Evolutionary conservation across 1,284 basidiomycete species (phyloP), one percentile per base, ranked within the genome.

Genomic region (Sanghuangporus baumii): DNA sequence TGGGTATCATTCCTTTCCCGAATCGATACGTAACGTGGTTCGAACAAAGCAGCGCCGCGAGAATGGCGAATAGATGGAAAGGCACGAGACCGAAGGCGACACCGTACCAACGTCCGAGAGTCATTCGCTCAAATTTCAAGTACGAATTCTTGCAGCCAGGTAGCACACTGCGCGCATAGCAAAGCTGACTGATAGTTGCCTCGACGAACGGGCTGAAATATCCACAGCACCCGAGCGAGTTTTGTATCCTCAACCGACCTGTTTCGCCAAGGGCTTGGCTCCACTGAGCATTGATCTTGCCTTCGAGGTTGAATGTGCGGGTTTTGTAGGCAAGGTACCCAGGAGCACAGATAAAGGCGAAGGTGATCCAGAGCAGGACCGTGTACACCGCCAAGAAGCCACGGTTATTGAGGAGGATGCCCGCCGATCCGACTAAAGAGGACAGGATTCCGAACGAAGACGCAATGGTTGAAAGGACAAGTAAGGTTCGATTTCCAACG

Each of bases 1-100:
- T 83, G 26, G 88, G 88, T 75, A 85, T 89, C 79, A 90, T 82
- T 40, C 88, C 88, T 75, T 90, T 90, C 26, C 87, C 87, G 71
- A 90, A 89, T 57, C 87, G 76, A 70, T 88, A 89, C 11, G 88
- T 89, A 68, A 90, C 81, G 67, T 89, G 87, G 71, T 88, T 87
- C 20, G 83, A 83, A 73, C 86, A 89, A 43, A 89, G 71, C 59
- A 88, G 71, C 26, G 76, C 80, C 5, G 78, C 74, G 52, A 86
- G 65, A 64, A 87, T 87, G 70, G 84, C 75, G 18, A 71, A 70
- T 38, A 89, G 70, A 58, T 88, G 86, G 16, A 79, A 68, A 0
- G 84, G 84, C 7, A 86, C 84, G 43, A 88, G 70, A 1, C 77
- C 70, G 69, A 89, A 89, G n/a, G 81, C 73, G 26, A 76, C 72